These are phyloP conservation scores for Hyphopichia khmerensis DNA, from an alignment of 1,139 yeast genomes.

Conservation along the genomic window DNA sequence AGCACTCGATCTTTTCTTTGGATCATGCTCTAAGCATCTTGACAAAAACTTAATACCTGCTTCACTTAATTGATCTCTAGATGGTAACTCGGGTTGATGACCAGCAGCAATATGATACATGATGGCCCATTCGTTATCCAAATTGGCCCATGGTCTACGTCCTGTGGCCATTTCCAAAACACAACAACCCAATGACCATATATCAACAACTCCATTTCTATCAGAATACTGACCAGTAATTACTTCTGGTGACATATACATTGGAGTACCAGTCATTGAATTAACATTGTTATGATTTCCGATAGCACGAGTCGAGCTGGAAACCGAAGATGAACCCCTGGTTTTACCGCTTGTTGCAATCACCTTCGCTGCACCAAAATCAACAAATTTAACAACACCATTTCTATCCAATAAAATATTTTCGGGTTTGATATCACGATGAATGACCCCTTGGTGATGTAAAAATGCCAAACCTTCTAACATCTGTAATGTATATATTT, in stretches of 20 bases:
- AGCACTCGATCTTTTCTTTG: slow-evolving; percentile 77
- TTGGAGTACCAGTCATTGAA: slow-evolving; percentile 92
- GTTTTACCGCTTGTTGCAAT: slow-evolving; percentile 71
- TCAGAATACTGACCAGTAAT: slow-evolving; percentile 75
- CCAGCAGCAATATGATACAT: slow-evolving; percentile 99
- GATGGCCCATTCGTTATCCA: slow-evolving; percentile 97
- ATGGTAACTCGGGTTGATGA: slow-evolving; percentile 83
- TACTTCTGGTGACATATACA: slow-evolving; percentile 99
- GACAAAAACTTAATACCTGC: slow-evolving; percentile 71
- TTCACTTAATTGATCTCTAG: slow-evolving; percentile 71
- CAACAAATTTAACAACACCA: slow-evolving; percentile 93
- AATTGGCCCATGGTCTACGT: slow-evolving; percentile 82
- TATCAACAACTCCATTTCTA: slow-evolving; percentile 73
- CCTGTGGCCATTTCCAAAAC: slow-evolving; percentile 83
- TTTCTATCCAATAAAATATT: slow-evolving; percentile 86
- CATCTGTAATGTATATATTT: slow-evolving; percentile 88
- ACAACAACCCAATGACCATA: slow-evolving; percentile 84
- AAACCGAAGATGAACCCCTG: slow-evolving; percentile 17
- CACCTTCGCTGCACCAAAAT: slow-evolving; percentile 97
- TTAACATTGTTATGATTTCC: slow-evolving; percentile 31
- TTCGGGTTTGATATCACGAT: slow-evolving; percentile 95
- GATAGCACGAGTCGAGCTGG: slow-evolving; percentile 8
- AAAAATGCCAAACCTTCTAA: slow-evolving; percentile 93
- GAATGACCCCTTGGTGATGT: slow-evolving; percentile 95
- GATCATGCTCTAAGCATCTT: slow-evolving; percentile 81